Evolutionary conservation across 2,329 filamentous ascomycete species (phyloP).

Genomic region (Dryadomyces quercus-mongolicae): DNA sequence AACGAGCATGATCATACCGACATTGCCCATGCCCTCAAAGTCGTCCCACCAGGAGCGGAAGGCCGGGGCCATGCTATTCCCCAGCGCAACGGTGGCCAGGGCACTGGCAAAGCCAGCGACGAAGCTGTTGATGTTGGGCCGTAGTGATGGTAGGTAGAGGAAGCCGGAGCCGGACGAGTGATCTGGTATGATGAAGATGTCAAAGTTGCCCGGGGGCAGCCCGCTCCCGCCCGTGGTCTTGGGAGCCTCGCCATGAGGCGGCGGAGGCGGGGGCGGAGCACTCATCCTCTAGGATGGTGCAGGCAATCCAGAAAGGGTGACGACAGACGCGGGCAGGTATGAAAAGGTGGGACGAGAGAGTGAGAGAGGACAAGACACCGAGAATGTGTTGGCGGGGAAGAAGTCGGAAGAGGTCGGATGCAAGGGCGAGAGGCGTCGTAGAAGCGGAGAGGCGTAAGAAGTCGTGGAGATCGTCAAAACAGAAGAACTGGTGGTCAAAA

Average conservation of each 20-base stretch:
- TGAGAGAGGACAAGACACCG: background rate
- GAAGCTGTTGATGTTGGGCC: constrained; percentile 82
- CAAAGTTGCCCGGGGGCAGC: constrained; percentile 81
- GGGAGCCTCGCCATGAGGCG: constrained; percentile 63
- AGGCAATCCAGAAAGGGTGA: background rate
- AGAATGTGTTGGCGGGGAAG: background rate
- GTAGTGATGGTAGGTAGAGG: constrained; percentile 82
- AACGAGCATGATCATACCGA: constrained; percentile 60
- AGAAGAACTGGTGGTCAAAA: background rate
- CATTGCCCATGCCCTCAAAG: constrained; percentile 59
- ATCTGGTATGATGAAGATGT: constrained; percentile 93
- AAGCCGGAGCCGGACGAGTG: constrained; percentile 84
- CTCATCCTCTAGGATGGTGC: constrained; percentile 24
- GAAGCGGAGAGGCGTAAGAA: background rate
- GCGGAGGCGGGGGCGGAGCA: constrained; percentile 69
- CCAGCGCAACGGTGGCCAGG: constrained; percentile 59
- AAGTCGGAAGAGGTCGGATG: background rate
- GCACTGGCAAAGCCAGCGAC: constrained; percentile 74
- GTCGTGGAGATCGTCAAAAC: background rate
- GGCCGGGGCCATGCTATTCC: constrained; percentile 59
- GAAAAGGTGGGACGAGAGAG: background rate
- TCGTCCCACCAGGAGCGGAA: constrained; percentile 61
- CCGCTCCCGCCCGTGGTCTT: constrained; percentile 42
- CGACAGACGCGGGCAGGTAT: background rate
- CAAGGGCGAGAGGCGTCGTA: background rate